Conservation (phyloP, 768 basidiomycete genomes). For the Leccinum sublutescens region DNA sequence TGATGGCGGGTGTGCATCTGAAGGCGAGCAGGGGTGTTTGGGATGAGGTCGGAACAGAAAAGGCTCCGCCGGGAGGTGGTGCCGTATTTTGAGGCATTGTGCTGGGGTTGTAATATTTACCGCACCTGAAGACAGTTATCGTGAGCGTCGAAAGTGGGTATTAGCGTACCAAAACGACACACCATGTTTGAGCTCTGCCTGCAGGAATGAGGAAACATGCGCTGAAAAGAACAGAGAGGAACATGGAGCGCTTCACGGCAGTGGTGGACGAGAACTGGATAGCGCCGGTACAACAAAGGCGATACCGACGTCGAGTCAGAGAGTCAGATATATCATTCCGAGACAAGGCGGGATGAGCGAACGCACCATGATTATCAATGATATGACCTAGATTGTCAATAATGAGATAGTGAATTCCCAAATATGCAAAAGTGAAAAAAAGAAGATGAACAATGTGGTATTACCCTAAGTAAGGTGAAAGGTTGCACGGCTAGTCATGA, state of each 20-base stretch:
- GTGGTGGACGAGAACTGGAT: not conserved
- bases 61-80: constrained; percentile 49
- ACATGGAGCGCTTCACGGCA: constrained; percentile 8
- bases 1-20: constrained; percentile 56
- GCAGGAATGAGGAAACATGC: constrained; percentile 15
- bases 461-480: constrained; percentile 5
- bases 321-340: not conserved
- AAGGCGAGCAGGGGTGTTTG: constrained; percentile 49
- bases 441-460: not conserved
- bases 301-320: not conserved
- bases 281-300: not conserved
- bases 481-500: not conserved
- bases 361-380: constrained; percentile 5
- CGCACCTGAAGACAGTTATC: constrained; percentile 30
- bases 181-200: constrained; percentile 30
- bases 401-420: not conserved
- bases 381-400: not conserved
- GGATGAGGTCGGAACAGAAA: constrained; percentile 39
- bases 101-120: constrained; percentile 52
- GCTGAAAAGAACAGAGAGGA: constrained; percentile 12
- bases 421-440: constrained; percentile 1
- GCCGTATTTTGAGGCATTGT: constrained; percentile 33
- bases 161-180: constrained; percentile 1
- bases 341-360: not conserved
- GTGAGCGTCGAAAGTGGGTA: not conserved